Evolutionary conservation across 176 grass and related monocot genomes (phyloP), one percentile per base, ranked within the genome.

Genomic region (Hyparrhenia diplandra): DNA sequence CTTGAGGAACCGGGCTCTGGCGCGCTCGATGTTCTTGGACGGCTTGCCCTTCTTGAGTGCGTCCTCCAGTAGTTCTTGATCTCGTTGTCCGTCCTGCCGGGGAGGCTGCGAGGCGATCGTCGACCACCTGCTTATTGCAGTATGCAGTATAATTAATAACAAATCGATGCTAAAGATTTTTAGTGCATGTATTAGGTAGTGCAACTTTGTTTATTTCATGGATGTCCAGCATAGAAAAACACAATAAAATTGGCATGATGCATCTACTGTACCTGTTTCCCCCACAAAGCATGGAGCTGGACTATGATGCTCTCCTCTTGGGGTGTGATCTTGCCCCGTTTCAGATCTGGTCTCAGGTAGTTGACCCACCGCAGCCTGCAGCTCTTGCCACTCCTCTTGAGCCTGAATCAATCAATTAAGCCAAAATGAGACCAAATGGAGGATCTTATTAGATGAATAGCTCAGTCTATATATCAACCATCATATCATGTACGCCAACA

Each of bases 61-160:
- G 95, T 98, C 78, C 92, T 71, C 95, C 95, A 98, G 90, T 95
- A 94, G 95, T 98, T 98, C 84, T 98, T 98, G 87, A 98, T 98
- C 92, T 98, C 92, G 75, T 98, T 98, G 79, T 98, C 95, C 20
- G 95, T 98, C 93, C 95, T 84, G 2, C 95, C 95, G 4, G 95
- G 95, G 8, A 98, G 92, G 85, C 88, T 91, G 21, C 90, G 82
- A 2, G n/a, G 95, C 95, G 76, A 98, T 95, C 23, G 90, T 94
- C 21, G 95, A 98, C 95, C 95, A 98, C 71, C 94, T 97, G 74
- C n/a, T 55, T 16, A n/a, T n/a, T n/a, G n/a, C n/a, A n/a, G n/a
- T n/a, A n/a, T n/a, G n/a, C n/a, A n/a, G n/a, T n/a, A n/a, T n/a
- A n/a, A n/a, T n/a, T n/a, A n/a, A n/a, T n/a, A n/a, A n/a, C n/a